Evolutionary conservation across 1,284 basidiomycete genomes (phyloP).

Genomic region (Phaffia rhodozyma): DNA sequence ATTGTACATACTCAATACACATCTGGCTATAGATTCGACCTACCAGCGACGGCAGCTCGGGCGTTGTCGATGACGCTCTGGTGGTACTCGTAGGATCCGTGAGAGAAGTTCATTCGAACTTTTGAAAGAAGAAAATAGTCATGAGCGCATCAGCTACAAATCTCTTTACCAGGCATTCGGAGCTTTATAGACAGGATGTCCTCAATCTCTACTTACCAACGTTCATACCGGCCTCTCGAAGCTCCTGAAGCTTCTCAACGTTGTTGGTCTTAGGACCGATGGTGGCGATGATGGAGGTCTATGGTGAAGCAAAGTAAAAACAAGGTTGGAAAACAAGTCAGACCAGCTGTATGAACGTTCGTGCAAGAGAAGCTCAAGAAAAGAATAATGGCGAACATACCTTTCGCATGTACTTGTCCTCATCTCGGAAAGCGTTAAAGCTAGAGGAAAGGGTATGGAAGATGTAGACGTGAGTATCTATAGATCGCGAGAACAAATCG

Average conservation of each 20-base stretch:
- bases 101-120: slow-evolving; percentile 99
- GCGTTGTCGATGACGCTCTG: slow-evolving; percentile 96
- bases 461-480: neutral
- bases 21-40: slow-evolving; percentile 23
- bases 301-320: slow-evolving; percentile 14
- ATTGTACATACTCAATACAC: neutral
- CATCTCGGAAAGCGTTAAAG: slow-evolving; percentile 50
- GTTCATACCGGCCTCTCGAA: slow-evolving; percentile 84
- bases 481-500: no score
- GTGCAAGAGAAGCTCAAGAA: neutral
- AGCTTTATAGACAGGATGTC: neutral
- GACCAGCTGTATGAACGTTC: neutral
- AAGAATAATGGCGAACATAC: slow-evolving; percentile 39
- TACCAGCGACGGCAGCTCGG: slow-evolving; percentile 64
- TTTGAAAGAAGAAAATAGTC: neutral
- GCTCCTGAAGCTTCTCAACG: slow-evolving; percentile 66
- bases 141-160: neutral
- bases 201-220: slow-evolving; percentile 53
- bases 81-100: slow-evolving; percentile 93
- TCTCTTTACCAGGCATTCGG: neutral
- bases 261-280: slow-evolving; percentile 91
- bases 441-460: neutral
- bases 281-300: slow-evolving; percentile 94
- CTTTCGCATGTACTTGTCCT: slow-evolving; percentile 79
- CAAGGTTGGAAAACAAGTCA: neutral